Percentiles rank a stretch among this genome's conserved stretches.
Conservation (phyloP, 2,329 filamentous ascomycete genomes). For the Exophiala viscosa region DNA sequence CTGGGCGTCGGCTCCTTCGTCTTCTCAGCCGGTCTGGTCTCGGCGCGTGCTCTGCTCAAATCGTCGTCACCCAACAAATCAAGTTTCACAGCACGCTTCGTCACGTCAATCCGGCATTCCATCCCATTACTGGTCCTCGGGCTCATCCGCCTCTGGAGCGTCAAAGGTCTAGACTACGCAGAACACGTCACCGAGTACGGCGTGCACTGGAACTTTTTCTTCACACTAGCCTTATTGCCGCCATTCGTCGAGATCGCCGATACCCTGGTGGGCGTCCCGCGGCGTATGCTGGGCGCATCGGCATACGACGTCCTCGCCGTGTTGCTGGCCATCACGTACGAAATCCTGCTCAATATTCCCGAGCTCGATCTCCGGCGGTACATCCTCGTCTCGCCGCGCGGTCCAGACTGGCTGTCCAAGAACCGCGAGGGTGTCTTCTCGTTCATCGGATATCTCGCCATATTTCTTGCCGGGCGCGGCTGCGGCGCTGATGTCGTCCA, state of each 20-base stretch:
- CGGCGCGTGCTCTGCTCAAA: constrained; percentile 62
- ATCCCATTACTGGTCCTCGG: constrained; percentile 78
- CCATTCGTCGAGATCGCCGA: constrained; percentile 83
- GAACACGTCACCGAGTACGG: constrained; percentile 98
- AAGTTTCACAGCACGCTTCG: constrained; percentile 55
- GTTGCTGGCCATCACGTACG: constrained; percentile 65
- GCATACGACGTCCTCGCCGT: constrained; percentile 71
- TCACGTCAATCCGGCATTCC: constrained; percentile 70
- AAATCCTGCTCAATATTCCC: constrained; percentile 71
- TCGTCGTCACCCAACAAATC: constrained; percentile 31
- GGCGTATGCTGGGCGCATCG: constrained; percentile 33
- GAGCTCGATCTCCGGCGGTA: constrained; percentile 71
- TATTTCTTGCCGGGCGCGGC: constrained; percentile 86
- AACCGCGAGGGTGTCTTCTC: constrained; percentile 96
- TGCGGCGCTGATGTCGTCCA: constrained; percentile 71
- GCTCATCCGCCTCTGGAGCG: constrained; percentile 74
- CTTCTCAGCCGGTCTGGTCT: constrained; percentile 88
- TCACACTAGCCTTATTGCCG: constrained; percentile 83
- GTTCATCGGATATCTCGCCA: constrained; percentile 87
- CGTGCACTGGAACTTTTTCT: constrained; percentile 99
- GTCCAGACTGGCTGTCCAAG: constrained; percentile 71
- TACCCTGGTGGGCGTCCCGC: constrained; percentile 62
- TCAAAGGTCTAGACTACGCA: constrained; percentile 92
- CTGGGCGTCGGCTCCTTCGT: constrained; percentile 96
- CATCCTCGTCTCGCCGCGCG: constrained; percentile 75